Base-by-base conservation (phyloP, 805 yeast species). In the Candida sanyiensis region DNA sequence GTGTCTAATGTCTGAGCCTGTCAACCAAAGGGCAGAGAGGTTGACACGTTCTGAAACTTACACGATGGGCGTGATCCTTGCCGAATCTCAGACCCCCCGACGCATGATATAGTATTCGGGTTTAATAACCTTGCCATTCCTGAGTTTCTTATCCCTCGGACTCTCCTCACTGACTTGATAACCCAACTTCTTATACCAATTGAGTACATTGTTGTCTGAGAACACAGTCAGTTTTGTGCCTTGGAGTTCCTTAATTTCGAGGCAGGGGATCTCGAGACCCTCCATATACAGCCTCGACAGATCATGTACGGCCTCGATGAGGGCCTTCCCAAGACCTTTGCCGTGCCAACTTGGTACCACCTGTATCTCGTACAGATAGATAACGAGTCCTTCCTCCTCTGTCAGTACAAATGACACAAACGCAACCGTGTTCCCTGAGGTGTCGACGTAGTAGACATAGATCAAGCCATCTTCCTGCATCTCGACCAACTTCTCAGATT, bases 281-380 rank as follows among this genome's bases (percentile, higher is more conserved):
- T 34, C 47, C 50, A 27, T 22, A 6, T 60, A 28, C 6, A 5
- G 4, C 8, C 13, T 35, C 0, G 66, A 61, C 5, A 69, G 40
- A 0, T 33, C 11, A 35, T 72, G 73, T 24, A 75, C 59, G 0
- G 40, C 13, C 0, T 27, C 20, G 40, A 77, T 56, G n/a, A 76
- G 44, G 9, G 13, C 13, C 0, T 64, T 33, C 0, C 83, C 84
- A 1, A 69, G 20, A 7, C 56, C 48, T 3, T 33, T 26, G 1
- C 58, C 57, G 34, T 74, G 72, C 40, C 45, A 62, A 9, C 34
- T 12, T 2, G 62, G 60, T 2, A 40, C 22, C 0, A 77, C 54
- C 39, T 78, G 84, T 26, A 78, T 70, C 50, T 78, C 84, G 46
- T 74, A 78, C 8, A 78, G 58, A 46, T 77, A 78, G 7, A 77